phyloP scores from a whole-genome alignment of 257 asterid genomes.

The Ballota nigra region DNA sequence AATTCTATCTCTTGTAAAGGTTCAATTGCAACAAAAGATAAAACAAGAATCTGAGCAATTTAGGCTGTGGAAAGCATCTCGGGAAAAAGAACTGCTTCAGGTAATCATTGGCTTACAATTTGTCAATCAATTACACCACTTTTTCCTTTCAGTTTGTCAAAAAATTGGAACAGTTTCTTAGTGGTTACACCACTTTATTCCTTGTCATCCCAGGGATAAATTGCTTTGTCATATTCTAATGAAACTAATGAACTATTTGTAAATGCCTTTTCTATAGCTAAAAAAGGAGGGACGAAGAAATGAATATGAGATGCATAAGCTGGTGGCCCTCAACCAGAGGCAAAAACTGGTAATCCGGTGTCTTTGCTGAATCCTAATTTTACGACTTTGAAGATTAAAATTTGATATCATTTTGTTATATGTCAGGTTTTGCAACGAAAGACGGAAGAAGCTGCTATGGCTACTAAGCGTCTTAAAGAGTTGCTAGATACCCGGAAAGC shows the following conservation, averaged over 20 bases:
- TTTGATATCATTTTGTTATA: neutral
- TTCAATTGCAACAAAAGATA: slow-evolving; percentile 95
- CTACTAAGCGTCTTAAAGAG: slow-evolving; percentile 90
- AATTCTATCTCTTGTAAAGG: slow-evolving; percentile 47
- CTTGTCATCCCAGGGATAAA: neutral
- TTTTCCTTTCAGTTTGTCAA: neutral
- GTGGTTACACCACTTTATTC: neutral
- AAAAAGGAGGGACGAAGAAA: slow-evolving; percentile 96
- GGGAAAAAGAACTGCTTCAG: slow-evolving; percentile 99
- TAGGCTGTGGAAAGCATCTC: slow-evolving; percentile 90
- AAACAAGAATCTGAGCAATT: slow-evolving; percentile 99
- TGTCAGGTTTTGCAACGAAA: slow-evolving; percentile 88
- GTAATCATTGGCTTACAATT: slow-evolving; percentile 37
- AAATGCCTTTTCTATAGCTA: slow-evolving; percentile 43
- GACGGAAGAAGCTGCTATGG: slow-evolving; percentile 96
- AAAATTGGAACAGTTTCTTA: neutral
- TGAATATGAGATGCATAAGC: slow-evolving; percentile 98
- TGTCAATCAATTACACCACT: neutral
- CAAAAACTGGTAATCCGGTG: slow-evolving; percentile 73
- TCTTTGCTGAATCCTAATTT: neutral
- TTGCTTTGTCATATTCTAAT: slow-evolving; percentile 3
- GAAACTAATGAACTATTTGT: neutral
- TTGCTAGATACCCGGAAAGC: slow-evolving; percentile 83
- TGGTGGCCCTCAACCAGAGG: slow-evolving; percentile 92
- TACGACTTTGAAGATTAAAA: neutral